Evolutionary conservation across 345 rosid species (phyloP).

Genomic region (Dipteronia dyeriana): DNA sequence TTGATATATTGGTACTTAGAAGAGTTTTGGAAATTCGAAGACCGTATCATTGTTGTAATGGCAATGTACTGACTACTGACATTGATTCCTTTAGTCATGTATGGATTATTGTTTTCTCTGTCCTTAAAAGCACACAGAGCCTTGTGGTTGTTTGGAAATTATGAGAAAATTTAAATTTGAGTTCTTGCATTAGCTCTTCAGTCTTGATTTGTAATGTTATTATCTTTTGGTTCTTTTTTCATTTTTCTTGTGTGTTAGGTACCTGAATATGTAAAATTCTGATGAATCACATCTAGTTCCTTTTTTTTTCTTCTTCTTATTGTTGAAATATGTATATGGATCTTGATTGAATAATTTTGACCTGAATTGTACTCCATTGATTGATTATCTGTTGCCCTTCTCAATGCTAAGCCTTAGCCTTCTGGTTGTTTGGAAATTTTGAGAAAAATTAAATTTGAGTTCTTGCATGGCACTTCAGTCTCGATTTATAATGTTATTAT

Average conservation of each 20-base stretch:
- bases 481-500: neutral
- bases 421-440: neutral
- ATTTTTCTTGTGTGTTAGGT: neutral
- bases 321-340: neutral
- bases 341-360: neutral
- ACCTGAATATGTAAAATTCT: neutral
- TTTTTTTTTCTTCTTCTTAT: neutral
- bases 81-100: neutral
- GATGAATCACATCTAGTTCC: neutral
- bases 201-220: neutral
- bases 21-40: neutral
- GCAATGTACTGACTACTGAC: neutral
- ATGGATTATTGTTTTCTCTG: neutral
- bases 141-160: neutral
- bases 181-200: neutral
- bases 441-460: neutral
- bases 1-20: neutral
- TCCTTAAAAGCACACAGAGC: neutral
- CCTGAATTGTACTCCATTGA: neutral
- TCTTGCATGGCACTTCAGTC: neutral
- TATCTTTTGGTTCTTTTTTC: neutral
- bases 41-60: neutral
- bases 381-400: neutral
- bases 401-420: conserved; percentile 2
- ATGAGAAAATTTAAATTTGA: neutral